Evolutionary conservation across 306 rosid genomes (phyloP), one percentile per base, ranked within the genome.

Genomic region (Fragaria vesca): DNA sequence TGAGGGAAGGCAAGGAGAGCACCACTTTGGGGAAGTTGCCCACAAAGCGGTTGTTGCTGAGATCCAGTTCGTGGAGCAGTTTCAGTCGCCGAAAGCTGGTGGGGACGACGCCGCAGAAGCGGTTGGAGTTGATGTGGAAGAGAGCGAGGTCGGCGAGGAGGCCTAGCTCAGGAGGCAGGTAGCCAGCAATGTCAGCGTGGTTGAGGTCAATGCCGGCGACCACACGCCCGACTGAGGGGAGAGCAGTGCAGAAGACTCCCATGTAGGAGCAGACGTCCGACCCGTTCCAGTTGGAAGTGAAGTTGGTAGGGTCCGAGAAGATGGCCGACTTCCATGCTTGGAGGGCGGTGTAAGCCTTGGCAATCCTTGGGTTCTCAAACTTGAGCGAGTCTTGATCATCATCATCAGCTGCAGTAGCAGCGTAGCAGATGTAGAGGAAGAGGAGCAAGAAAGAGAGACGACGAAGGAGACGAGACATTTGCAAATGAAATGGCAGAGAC

Each of bases 251-350:
- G 78, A 63, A 72, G 36, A 79, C 78, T 34, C 82, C 82, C 71
- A 61, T 72, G 66, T 79, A 81, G 8, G 81, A 81, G 20, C 84
- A 81, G 4, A 81, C 81, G 26, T 76, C 58, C 12, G 84, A 38
- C 9, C 81, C 81, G 6, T 47, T 67, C 84, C 84, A 81, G 77
- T 51, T 76, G 47, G 81, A 24, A 34, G 84, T 81, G 81, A 71
- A 69, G 74, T 81, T 81, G 36, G 34, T 62, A 4, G 84, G 84
- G 74, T 81, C 84, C 0, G 84, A 81, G 68, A 73, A 76, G 7
- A 81, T 81, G 48, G 84, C 32, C 16, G 50, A 71, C 78, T 81
- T 81, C 84, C 84, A 81, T 11, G 81, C 78, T 61, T 81, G 80
- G 30, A 81, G 77, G 46, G 77, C 73, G 32, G 63, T 63, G 84